Evolutionary conservation across 2,329 filamentous ascomycete species (phyloP).

Genomic region (Cercospora brassicicola): DNA sequence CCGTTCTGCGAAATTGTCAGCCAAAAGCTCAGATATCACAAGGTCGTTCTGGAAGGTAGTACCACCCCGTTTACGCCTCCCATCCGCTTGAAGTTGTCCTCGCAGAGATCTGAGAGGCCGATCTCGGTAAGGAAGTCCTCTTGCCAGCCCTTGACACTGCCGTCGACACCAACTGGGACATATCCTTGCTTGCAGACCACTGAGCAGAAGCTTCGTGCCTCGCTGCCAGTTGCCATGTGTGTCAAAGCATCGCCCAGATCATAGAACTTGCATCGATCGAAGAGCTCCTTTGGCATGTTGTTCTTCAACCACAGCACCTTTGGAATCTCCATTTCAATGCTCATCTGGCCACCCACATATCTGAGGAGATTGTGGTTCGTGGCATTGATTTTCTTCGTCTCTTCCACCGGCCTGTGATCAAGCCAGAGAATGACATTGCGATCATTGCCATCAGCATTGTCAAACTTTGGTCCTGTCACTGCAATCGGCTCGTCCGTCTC

Average conservation of each 20-base stretch:
- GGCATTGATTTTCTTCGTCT: constrained; percentile 90
- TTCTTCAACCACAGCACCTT: constrained; percentile 99
- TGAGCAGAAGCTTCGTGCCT: constrained; percentile 91
- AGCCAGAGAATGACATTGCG: constrained; percentile 97
- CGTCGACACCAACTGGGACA: constrained; percentile 94
- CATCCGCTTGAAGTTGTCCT: constrained; percentile 89
- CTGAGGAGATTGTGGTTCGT: constrained; percentile 89
- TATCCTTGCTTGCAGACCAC: constrained; percentile 97
- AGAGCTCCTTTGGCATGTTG: constrained; percentile 89
- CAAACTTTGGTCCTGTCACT: constrained; percentile 86
- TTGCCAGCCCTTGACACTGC: constrained; percentile 97
- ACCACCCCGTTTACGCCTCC: constrained; percentile 94
- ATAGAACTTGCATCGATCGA: constrained; percentile 94
- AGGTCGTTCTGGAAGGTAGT: constrained; percentile 41
- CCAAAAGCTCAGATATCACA: constrained; percentile 5
- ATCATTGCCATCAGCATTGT: constrained; percentile 72
- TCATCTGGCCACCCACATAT: constrained; percentile 98
- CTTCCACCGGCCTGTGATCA: constrained; percentile 85
- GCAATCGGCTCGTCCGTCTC: constrained; percentile 87
- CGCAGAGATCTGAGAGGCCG: constrained; percentile 77
- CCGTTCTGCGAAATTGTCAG: constrained; percentile 69
- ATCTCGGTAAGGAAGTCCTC: constrained; percentile 87
- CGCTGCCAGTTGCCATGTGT: constrained; percentile 87
- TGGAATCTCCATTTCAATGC: constrained; percentile 98
- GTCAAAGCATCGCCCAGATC: constrained; percentile 91